Conservation (phyloP, 305 asterid genomes). For the Rubia balearica region DNA sequence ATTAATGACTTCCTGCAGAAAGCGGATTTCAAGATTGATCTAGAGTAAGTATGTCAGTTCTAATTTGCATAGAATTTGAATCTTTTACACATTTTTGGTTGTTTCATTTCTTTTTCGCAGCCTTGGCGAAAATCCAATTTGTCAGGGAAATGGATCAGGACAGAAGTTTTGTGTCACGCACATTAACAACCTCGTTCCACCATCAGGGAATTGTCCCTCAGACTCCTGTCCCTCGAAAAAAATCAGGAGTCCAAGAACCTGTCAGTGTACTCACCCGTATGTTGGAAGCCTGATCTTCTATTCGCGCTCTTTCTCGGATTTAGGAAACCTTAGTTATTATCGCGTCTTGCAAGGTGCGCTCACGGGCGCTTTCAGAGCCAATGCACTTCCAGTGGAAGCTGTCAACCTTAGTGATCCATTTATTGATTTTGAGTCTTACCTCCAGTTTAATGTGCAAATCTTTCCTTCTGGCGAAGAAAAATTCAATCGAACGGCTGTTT, state of each 20-base stretch:
- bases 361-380: conserved; percentile 36
- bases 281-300: conserved; percentile 64
- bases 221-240: conserved; percentile 38
- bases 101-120: conserved; percentile 32
- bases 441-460: conserved; percentile 46
- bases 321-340: conserved; percentile 46
- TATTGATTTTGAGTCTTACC: conserved; percentile 39
- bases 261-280: conserved; percentile 69
- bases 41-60: conserved; percentile 52
- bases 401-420: conserved; percentile 45
- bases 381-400: conserved; percentile 64
- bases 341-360: conserved; percentile 39
- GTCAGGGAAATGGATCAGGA: conserved; percentile 43
- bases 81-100: not conserved
- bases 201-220: conserved; percentile 35
- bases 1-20: conserved; percentile 42
- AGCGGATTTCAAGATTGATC: conserved; percentile 32
- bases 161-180: conserved; percentile 37
- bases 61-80: conserved; percentile 5
- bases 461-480: conserved; percentile 57
- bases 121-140: conserved; percentile 61
- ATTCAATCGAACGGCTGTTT: conserved; percentile 51
- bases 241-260: conserved; percentile 48
- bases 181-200: conserved; percentile 19
- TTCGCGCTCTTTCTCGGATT: conserved; percentile 66